Base-by-base conservation (phyloP, 495 filamentous ascomycete genomes). In the Eremomyces bilateralis region DNA sequence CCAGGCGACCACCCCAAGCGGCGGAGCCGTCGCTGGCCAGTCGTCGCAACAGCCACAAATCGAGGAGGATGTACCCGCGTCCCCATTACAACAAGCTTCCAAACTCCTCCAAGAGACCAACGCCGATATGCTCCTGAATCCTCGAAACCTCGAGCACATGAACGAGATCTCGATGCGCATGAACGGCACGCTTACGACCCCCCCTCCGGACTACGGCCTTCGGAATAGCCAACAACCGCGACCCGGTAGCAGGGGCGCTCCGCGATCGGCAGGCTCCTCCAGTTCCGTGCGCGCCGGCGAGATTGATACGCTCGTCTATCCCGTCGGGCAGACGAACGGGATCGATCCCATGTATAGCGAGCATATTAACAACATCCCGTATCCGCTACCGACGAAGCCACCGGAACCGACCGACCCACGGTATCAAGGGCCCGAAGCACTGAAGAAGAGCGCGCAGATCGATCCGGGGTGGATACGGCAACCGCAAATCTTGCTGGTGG, bases 301-400 rank as follows among this genome's bases (percentile, higher is more conserved):
- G 31, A 58, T 80, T 27, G 80, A 88, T 39, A 71, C 72, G 36
- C 64, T 90, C 39, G 81, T 93, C 12, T 94, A 94, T 52, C 83
- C 83, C 0, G 80, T 90, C 13, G 83, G 83, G 0, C 69, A 80
- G 33, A 83, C 74, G 3, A 76, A 83, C 39, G 83, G 83, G 17
- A 94, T 94, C 46, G 83, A 94, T 52, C 83, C 83, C 4, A 84
- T 85, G 67, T 84, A 85, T 47, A 76, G 78, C 41, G 83, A 92
- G 40, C 82, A 94, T 46, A 80, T 92, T 45, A 67, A 81, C 57
- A 92, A 91, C 43, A 85, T 94, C 27, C 83, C 83, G 1, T 94
- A 92, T 46, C 46, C 71, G 32, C 54, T 78, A 55, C 75, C 74
- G 1, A 47, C 71, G 15, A 73, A 73, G 39, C 63, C 67, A 12